Evolutionary conservation across 73 alveolate genomes (phyloP).

Genomic region (Paramecium sexaurelia): DNA sequence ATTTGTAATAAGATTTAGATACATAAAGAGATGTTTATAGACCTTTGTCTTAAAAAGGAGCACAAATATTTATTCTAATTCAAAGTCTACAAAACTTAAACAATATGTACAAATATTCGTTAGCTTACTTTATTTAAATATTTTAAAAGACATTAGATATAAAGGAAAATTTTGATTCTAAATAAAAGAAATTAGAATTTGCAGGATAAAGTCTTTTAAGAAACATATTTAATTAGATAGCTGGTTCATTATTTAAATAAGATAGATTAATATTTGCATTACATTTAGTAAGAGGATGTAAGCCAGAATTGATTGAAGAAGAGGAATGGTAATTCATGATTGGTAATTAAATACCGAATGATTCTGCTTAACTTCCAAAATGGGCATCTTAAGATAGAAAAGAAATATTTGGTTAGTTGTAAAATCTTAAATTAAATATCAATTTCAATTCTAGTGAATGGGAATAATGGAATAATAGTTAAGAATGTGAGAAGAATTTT

Average conservation of each 20-base stretch:
- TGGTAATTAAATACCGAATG: conserved; percentile 75
- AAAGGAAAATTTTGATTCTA: conserved; percentile 77
- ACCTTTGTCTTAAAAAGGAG: conserved; percentile 94
- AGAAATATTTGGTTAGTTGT: conserved; percentile 87
- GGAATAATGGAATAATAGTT: conserved; percentile 83
- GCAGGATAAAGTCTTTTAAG: conserved; percentile 48
- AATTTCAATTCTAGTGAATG: conserved; percentile 80
- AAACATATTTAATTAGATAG: conserved; percentile 74
- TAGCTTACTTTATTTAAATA: conserved; percentile 93
- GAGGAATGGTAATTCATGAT: conserved; percentile 99
- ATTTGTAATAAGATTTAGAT: conserved; percentile 74
- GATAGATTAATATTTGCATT: conserved; percentile 99
- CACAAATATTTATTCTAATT: conserved; percentile 95
- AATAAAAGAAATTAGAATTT: conserved; percentile 85
- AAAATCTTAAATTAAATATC: conserved; percentile 79
- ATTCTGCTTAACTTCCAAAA: conserved; percentile 76
- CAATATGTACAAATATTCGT: conserved; percentile 99
- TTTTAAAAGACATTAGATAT: conserved; percentile 93
- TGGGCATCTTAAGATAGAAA: conserved; percentile 97
- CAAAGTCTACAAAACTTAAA: conserved; percentile 94
- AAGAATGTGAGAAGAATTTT: conserved; percentile 91
- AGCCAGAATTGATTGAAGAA: conserved; percentile 85
- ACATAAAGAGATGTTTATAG: conserved; percentile 97
- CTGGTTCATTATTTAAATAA: conserved; percentile 96
- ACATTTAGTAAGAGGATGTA: conserved; percentile 92